Evolutionary conservation across 345 rosid genomes (phyloP), one percentile per base, ranked within the genome.

Genomic region (Linum tenue): DNA sequence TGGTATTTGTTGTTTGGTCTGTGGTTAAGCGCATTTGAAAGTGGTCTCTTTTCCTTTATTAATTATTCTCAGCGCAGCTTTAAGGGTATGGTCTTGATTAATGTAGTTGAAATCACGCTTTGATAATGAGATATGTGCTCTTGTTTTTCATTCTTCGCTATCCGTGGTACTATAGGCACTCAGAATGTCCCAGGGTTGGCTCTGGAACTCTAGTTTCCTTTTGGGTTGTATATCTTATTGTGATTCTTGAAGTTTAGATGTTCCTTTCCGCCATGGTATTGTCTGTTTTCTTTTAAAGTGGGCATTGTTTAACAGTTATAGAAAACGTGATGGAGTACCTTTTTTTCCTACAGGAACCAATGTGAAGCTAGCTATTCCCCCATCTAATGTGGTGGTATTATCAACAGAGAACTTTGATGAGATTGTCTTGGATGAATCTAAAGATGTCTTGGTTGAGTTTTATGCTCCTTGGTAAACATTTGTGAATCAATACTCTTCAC

Each of bases 391-490:
- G 6, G 43, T 14, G 43, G 64, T 62, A 39, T 43, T 62, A 8
- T 39, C 64, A 39, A 5, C 64, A 12, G 64, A 62, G 14, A 62
- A 14, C 4, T 62, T 62, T 22, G 35, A 38, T 62, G 43, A 62
- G 43, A 39, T 62, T 39, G 64, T 62, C 50, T 40, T 62, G 64
- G 50, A 62, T 62, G 64, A 40, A 38, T 38, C 64, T 6, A 62
- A 62, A 62, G 64, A 62, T 62, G 64, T 62, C 35, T 41, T 62
- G 50, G 50, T 62, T n/a, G 64, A 62, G 64, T 62, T 62, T 15
- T 62, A 62, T 62, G 64, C 64, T 3, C 64, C 64, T 38, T 62
- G 64, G 64, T 62, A 31, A 37, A 41, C 39, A 61, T 61, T 58
- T 22, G 8, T 58, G n/a, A 16, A 11, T 11, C 31, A 15, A 35